Base-by-base conservation (phyloP, 768 basidiomycete genomes). In the Agaricus subrufescens region DNA sequence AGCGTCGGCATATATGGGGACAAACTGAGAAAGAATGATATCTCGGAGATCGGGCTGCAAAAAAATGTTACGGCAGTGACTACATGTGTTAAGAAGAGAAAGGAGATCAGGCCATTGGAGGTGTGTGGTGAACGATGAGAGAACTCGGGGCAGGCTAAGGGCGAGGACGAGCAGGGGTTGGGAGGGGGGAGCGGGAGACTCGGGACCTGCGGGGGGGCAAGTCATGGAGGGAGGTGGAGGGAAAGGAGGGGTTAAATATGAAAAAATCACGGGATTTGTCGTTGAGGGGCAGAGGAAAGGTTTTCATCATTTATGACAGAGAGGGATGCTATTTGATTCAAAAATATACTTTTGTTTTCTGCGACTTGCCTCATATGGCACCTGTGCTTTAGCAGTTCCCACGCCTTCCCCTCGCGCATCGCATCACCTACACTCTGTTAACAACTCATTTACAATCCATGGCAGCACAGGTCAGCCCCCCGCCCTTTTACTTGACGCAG, bases 1-100 rank as follows among this genome's bases (percentile, higher is more conserved):
- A 42, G 76, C 77, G 43, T 70, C 60, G 6, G 69, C 65, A 63
- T 84, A 91, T 4, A 79, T 81, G 0, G 85, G 83, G 1, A 92
- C 75, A 62, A 77, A 87, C 37, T 75, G 74, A 15, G 73, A 58
- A 12, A 82, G 71, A 27, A 81, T 66, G 46, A 70, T 64, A 63
- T 78, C 72, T 50, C 71, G 66, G 47, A 75, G 60, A 11, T 57
- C 53, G 0, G 63, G 54, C 29, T 62, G 61, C 3, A 58, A 60
- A 47, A 79, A 72, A 8, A 75, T 54, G 34, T 62, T 47, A 49
- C 70, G 66, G 34, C 65, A 62, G 12, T 66, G 54, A 10, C 63
- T 67, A 57, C 73, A 78, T 15, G 75, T 70, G 59, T 66, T 65
- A 43, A 75, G 63, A n/a, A 80, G 63, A n/a, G 73, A 60, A 49